These are phyloP conservation scores for Sisymbrium irio DNA, from an alignment of 345 rosid species.

Conservation along the genomic window DNA sequence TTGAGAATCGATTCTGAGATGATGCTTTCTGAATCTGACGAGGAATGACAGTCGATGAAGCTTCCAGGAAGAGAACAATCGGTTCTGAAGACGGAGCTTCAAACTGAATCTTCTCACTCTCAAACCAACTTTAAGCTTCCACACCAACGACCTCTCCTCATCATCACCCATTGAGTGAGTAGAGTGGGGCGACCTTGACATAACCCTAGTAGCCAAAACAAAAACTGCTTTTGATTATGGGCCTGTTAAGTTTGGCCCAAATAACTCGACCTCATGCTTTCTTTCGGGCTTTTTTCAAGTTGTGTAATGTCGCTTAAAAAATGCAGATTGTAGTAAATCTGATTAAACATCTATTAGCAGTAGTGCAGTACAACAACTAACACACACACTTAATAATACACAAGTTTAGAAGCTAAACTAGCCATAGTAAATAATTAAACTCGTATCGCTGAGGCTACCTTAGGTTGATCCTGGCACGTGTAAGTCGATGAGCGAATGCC, in stretches of 20 bases:
- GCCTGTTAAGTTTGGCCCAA: neutral
- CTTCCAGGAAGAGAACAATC: conserved; percentile 15
- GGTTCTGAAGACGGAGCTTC: conserved; percentile 16
- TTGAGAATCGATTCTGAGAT: conserved; percentile 19
- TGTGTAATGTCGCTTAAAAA: no score
- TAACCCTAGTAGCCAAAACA: no score
- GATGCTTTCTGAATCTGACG: conserved; percentile 22
- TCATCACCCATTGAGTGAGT: neutral
- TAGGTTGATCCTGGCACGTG: conserved; percentile 14
- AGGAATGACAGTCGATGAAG: conserved; percentile 19
- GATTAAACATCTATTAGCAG: neutral
- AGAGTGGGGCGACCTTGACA: neutral
- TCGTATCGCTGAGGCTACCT: no score
- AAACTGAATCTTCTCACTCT: neutral
- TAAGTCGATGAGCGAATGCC: conserved; percentile 36
- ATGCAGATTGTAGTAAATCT: no score
- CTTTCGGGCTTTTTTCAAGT: no score
- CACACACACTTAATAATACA: neutral
- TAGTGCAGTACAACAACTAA: neutral
- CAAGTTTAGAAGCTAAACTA: neutral
- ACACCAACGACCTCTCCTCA: neutral
- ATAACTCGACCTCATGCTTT: neutral
- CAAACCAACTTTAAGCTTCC: conserved; percentile 21
- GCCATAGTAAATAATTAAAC: neutral
- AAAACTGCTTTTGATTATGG: neutral